phyloP scores from a whole-genome alignment of 116 monocot genomes.

The Posidonia oceanica region DNA sequence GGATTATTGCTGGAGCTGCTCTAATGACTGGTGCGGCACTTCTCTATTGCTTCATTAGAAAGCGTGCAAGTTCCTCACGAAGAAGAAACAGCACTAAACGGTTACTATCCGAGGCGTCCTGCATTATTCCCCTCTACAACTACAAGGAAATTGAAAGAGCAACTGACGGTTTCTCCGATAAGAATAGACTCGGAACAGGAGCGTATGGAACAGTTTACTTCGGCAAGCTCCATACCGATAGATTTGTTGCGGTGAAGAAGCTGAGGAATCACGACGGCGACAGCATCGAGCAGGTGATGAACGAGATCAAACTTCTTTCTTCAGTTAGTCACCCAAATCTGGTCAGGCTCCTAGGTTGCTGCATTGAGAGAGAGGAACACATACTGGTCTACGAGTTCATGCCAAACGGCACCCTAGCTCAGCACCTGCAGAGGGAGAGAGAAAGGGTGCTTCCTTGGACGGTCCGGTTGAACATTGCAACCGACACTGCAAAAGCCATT shows the following conservation, averaged over 20 bases:
- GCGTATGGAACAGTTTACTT: slow-evolving; percentile 65
- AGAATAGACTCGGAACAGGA: slow-evolving; percentile 46
- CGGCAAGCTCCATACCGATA: slow-evolving; percentile 31
- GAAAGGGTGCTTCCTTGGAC: slow-evolving; percentile 57
- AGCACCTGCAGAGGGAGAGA: slow-evolving; percentile 59
- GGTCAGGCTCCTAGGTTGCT: slow-evolving; percentile 72
- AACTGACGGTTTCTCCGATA: slow-evolving; percentile 44
- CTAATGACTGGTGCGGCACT: slow-evolving; percentile 12
- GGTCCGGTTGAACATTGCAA: slow-evolving; percentile 50
- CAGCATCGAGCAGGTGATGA: slow-evolving; percentile 48
- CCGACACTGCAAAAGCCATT: slow-evolving; percentile 71
- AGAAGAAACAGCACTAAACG: slow-evolving; percentile 17
- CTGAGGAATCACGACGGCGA: slow-evolving; percentile 38
- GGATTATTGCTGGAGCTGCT: slow-evolving; percentile 29
- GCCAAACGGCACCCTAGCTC: slow-evolving; percentile 66
- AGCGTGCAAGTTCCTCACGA: slow-evolving; percentile 7
- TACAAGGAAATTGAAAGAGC: slow-evolving; percentile 60
- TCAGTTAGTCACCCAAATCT: slow-evolving; percentile 73
- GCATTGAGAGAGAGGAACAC: slow-evolving; percentile 61
- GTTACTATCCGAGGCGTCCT: slow-evolving; percentile 45
- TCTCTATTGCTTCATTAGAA: slow-evolving; percentile 20
- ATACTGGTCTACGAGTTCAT: slow-evolving; percentile 83
- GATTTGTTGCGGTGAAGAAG: slow-evolving; percentile 47
- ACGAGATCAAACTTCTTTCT: slow-evolving; percentile 77
- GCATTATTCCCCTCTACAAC: slow-evolving; percentile 43